phyloP scores from a whole-genome alignment of 495 filamentous ascomycete species.

The Durotheca rogersii region DNA sequence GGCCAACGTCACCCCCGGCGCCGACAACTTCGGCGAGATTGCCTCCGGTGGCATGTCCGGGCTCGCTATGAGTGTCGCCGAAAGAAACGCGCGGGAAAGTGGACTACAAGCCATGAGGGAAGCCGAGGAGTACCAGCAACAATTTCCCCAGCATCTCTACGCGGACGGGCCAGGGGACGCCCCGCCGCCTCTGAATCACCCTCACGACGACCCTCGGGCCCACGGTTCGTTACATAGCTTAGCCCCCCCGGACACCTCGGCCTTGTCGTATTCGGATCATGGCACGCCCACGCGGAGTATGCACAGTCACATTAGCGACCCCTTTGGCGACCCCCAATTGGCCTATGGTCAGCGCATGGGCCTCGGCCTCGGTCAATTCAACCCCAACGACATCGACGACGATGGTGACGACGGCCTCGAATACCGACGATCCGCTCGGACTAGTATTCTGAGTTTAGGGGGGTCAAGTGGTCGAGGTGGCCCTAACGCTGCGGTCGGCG shows the following conservation, averaged over 20 bases:
- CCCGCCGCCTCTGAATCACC: conserved; percentile 35
- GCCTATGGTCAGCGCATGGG: conserved; percentile 42
- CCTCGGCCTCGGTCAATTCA: conserved; percentile 57
- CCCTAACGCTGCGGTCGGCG: conserved; percentile 37
- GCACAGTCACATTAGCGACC: conserved; percentile 30
- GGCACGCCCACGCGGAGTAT: conserved; percentile 30
- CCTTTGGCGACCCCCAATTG: conserved; percentile 34
- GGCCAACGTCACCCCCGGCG: conserved; percentile 66
- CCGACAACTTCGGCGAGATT: conserved; percentile 70
- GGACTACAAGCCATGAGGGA: conserved; percentile 66
- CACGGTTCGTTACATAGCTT: conserved; percentile 22
- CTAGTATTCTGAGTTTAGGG: conserved; percentile 57
- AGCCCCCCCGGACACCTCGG: conserved; percentile 8
- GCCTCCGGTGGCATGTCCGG: conserved; percentile 76
- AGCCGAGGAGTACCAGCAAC: conserved; percentile 39
- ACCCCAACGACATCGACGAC: conserved; percentile 78
- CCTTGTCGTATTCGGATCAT: conserved; percentile 5
- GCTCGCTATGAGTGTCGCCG: conserved; percentile 72
- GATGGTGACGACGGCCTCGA: conserved; percentile 81
- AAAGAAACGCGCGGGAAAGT: conserved; percentile 69
- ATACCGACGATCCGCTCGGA: conserved; percentile 46
- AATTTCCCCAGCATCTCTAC: conserved; percentile 27
- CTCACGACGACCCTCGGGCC: conserved; percentile 24
- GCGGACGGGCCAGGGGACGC: conserved; percentile 36
- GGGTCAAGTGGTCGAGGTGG: conserved; percentile 38